A percentile compares a stretch with the other conserved stretches of the same genome.
Conservation (phyloP, 2,329 filamentous ascomycete genomes). For the Hymenoscyphus infarciens region DNA sequence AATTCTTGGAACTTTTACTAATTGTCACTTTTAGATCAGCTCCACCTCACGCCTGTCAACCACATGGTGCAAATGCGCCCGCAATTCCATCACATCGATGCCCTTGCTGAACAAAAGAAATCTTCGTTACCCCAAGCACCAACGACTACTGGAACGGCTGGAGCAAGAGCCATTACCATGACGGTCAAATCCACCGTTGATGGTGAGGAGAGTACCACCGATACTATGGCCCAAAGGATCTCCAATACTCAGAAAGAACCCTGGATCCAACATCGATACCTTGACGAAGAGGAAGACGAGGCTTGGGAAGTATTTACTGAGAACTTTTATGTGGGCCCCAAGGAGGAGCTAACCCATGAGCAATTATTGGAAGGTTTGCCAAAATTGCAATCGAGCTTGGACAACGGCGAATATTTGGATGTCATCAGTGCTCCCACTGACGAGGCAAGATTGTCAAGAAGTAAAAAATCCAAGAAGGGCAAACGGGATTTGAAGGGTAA, state of each 20-base stretch:
- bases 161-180: conserved; percentile 78
- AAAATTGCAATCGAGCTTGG: conserved; percentile 50
- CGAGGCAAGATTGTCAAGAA: conserved; percentile 30
- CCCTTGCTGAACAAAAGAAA: conserved; percentile 62
- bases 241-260: conserved; percentile 74
- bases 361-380: conserved; percentile 26
- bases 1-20: neutral
- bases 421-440: conserved; percentile 52
- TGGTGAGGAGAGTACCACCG: conserved; percentile 59
- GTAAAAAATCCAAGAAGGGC: conserved; percentile 19
- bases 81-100: conserved; percentile 90
- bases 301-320: conserved; percentile 75
- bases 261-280: conserved; percentile 77
- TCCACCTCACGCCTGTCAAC: conserved; percentile 81
- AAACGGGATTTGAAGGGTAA: conserved; percentile 21
- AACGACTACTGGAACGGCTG: conserved; percentile 34
- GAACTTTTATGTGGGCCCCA: conserved; percentile 53
- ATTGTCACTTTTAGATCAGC: conserved; percentile 55
- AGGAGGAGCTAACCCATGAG: conserved; percentile 14
- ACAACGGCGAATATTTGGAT: conserved; percentile 59
- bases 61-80: conserved; percentile 86
- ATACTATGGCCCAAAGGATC: conserved; percentile 73
- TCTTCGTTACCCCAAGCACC: conserved; percentile 34
- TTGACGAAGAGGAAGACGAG: conserved; percentile 73
- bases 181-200: conserved; percentile 75